Base-by-base conservation (phyloP, 139 green algal species). In the Tetraselmis chui region DNA sequence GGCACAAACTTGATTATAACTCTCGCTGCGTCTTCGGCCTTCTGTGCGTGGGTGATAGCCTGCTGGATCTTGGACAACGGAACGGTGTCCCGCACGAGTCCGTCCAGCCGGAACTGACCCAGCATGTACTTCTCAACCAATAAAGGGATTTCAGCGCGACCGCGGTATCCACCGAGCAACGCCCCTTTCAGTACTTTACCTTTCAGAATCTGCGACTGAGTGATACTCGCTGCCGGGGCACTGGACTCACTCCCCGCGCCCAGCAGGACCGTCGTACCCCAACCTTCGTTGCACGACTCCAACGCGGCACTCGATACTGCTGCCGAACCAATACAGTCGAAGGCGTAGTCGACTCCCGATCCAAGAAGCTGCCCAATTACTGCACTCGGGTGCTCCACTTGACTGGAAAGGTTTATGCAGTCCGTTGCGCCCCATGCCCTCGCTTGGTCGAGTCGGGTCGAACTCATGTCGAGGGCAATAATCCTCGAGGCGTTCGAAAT, bases 331-430 rank as follows among this genome's bases (percentile, higher is more conserved):
- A 87, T 85, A 67, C 45, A 67, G 18, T 67, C 45, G 45, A 67
- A 67, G 45, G 45, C 45, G 45, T 67, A 67, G 45, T 67, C 45
- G 45, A 67, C 45, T 25, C 45, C 45, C 11, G 5, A 5, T 5
- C 45, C 45, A 18, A 67, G 5, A 18, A 67, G 45, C 11, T 18
- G 45, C 45, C 45, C 88, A 32, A 92, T 86, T 27, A 92, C 87
- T 59, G 83, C 31, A 2, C 18, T 86, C 24, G 81, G 80, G 28
- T 83, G 83, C 28, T 83, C 80, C 1, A 23, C 28, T 31, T 88
- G 76, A 32, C 92, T 83, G 67, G 85, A 88, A n/a, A 88, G 89
- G 76, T 91, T 91, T 26, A 92, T 78, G 79, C 85, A 89, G 45
- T 92, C 83, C 11, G 89, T 92, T 24, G 59, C 80, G 30, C 89